Conservation (phyloP, 2,329 filamentous ascomycete species). For the Phyllachora maydis region DNA sequence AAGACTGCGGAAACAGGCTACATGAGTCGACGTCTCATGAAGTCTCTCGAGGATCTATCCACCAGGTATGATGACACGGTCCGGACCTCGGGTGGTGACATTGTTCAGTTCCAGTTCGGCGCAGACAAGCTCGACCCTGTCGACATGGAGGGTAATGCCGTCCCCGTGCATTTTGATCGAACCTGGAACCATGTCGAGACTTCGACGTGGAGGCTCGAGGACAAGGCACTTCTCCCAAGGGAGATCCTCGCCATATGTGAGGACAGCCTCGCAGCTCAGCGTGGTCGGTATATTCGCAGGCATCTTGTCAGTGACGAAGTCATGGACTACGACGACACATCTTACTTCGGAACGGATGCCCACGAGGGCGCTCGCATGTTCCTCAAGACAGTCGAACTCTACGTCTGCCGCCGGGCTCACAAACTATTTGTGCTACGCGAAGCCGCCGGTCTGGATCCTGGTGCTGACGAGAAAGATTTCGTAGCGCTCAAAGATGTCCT, state of each 20-base stretch:
- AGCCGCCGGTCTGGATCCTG: conserved; percentile 28
- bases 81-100: conserved; percentile 66
- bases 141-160: conserved; percentile 90
- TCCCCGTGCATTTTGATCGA: conserved; percentile 78
- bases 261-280: conserved; percentile 45
- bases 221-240: conserved; percentile 49
- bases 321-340: conserved; percentile 50
- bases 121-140: conserved; percentile 90
- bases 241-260: conserved; percentile 53
- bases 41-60: conserved; percentile 86
- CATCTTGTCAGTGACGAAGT: conserved; percentile 38
- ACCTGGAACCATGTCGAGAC: conserved; percentile 70
- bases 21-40: conserved; percentile 97
- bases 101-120: conserved; percentile 95
- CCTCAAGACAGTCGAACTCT: conserved; percentile 55
- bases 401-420: conserved; percentile 40
- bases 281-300: conserved; percentile 38
- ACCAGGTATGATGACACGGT: conserved; percentile 91
- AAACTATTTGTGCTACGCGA: conserved; percentile 34
- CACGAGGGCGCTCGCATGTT: conserved; percentile 71
- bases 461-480: too few relatives aligned
- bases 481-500: too few relatives aligned
- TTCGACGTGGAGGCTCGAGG: conserved; percentile 60
- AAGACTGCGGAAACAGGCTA: conserved; percentile 98
- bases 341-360: conserved; percentile 50